A percentile compares a stretch with the other conserved stretches of the same genome.
phyloP scores from a whole-genome alignment of 1,284 basidiomycete genomes.

The Cerioporus squamosus region DNA sequence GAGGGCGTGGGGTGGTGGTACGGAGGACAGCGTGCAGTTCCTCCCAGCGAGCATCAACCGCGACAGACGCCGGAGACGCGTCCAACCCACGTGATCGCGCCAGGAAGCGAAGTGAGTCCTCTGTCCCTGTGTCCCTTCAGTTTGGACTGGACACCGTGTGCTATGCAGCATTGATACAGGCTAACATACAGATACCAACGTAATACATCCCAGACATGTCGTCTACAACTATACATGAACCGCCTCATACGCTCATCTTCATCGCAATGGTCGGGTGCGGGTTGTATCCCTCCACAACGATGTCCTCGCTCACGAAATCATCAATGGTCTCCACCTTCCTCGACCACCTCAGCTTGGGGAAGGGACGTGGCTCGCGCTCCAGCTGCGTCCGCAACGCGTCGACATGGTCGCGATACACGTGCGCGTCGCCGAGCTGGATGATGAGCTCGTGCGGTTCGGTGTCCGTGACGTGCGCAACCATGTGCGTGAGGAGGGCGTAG shows the following conservation, averaged over 20 bases:
- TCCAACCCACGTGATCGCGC: no score
- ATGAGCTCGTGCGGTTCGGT: constrained; percentile 89
- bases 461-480: constrained; percentile 91
- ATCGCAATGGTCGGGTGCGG: constrained; percentile 89
- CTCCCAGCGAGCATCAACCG: no score
- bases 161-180: no score
- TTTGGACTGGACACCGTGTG: no score
- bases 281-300: constrained; percentile 87
- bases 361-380: constrained; percentile 75
- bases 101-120: no score
- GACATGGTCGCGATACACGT: constrained; percentile 94
- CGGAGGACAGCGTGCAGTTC: no score
- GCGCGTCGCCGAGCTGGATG: constrained; percentile 95
- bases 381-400: constrained; percentile 87
- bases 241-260: constrained; percentile 91
- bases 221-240: no score
- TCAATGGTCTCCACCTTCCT: constrained; percentile 78
- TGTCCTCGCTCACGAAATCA: constrained; percentile 81
- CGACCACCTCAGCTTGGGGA: constrained; percentile 82
- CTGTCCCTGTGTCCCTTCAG: no score
- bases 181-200: no score
- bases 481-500: constrained; percentile 95
- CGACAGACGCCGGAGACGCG: no score
- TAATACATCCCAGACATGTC: no score
- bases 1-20: no score